A percentile compares a stretch with the other conserved stretches of the same genome.
phyloP scores from a whole-genome alignment of 129 eudicot genomes.

The Flaveria sonorensis region DNA sequence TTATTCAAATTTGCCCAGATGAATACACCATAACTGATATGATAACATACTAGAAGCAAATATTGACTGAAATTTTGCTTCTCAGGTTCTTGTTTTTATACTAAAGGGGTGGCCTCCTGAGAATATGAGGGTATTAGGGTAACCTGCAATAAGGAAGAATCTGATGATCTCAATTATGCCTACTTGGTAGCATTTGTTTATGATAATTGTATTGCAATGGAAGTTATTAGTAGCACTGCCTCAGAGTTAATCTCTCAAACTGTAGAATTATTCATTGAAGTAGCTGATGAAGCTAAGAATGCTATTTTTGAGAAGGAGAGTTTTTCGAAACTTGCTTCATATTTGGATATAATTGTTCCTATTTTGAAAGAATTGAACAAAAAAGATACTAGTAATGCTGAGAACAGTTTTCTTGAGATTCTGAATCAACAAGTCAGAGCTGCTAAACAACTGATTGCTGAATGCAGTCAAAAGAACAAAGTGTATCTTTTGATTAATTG shows the following conservation, averaged over 20 bases:
- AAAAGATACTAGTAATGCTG: constrained; percentile 32
- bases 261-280: constrained; percentile 47
- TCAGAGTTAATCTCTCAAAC: constrained; percentile 43
- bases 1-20: not conserved
- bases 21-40: not conserved
- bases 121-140: constrained; percentile 16
- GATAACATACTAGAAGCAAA: not conserved
- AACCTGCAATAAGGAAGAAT: constrained; percentile 16
- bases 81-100: constrained; percentile 17
- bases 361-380: constrained; percentile 50
- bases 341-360: constrained; percentile 47
- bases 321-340: constrained; percentile 50
- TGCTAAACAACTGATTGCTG: constrained; percentile 45
- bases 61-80: constrained; percentile 24
- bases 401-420: constrained; percentile 37
- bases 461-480: constrained; percentile 55
- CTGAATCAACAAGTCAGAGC: constrained; percentile 47
- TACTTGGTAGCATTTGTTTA: constrained; percentile 21
- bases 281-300: constrained; percentile 34
- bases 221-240: constrained; percentile 36
- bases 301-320: constrained; percentile 46
- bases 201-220: constrained; percentile 33
- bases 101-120: constrained; percentile 2
- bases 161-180: constrained; percentile 12
- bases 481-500: constrained; percentile 56